These are phyloP conservation scores for Theobroma grandiflorum DNA, from an alignment of 441 rosid species.

Conservation along the genomic window DNA sequence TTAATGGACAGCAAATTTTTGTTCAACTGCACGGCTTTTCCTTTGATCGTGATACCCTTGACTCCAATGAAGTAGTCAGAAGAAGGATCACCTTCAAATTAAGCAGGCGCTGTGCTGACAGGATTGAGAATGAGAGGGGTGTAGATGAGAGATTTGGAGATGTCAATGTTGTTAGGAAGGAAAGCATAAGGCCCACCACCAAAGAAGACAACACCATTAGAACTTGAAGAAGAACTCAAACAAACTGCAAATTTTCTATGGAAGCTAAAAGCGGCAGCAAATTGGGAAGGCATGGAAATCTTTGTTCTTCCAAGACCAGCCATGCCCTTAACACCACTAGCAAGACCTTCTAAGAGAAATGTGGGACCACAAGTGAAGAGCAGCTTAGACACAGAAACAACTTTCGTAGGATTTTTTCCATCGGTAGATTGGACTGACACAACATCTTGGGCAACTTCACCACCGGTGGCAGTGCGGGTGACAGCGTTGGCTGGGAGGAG, in stretches of 20 bases:
- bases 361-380: constrained; percentile 54
- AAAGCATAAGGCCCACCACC: constrained; percentile 67
- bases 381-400: constrained; percentile 39
- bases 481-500: constrained; percentile 15
- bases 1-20: constrained; percentile 48
- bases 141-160: constrained; percentile 44
- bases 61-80: constrained; percentile 72
- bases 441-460: constrained; percentile 16
- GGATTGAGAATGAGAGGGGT: constrained; percentile 74
- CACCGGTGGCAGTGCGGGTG: background rate
- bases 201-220: constrained; percentile 57
- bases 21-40: constrained; percentile 51
- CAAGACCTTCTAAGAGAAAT: constrained; percentile 54
- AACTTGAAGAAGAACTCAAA: constrained; percentile 39
- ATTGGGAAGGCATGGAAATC: constrained; percentile 57
- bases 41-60: constrained; percentile 44
- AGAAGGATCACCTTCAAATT: constrained; percentile 54
- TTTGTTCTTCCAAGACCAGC: constrained; percentile 65
- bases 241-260: constrained; percentile 62
- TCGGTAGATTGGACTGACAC: constrained; percentile 51
- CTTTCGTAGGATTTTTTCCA: constrained; percentile 58
- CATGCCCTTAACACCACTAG: constrained; percentile 58
- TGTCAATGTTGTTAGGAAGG: constrained; percentile 50
- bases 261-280: constrained; percentile 62
- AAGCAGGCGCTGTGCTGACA: constrained; percentile 63